Base-by-base conservation (phyloP, 2,329 filamentous ascomycete species). In the Talaromyces rugulosus region DNA sequence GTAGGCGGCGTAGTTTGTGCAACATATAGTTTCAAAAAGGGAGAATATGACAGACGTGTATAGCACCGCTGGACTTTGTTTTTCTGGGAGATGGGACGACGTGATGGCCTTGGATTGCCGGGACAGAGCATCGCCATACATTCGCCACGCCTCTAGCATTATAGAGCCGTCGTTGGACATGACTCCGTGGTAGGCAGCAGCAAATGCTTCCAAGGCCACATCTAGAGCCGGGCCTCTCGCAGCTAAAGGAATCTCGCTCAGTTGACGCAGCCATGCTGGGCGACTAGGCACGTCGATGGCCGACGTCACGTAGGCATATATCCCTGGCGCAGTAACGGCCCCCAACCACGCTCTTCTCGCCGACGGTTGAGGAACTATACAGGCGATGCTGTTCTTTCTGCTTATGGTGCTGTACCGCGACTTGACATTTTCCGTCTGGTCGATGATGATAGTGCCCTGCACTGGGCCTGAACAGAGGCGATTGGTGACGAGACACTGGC, bases 381-480 rank as follows among this genome's bases (percentile, higher is more conserved):
- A 18, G 18, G 23, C 34, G 34, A 34, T 11, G 3, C 12, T 42
- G n/a, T 56, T 56, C 16, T 42, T 30, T 18, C 8, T 12, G 23
- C 6, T 9, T 16, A 36, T 5, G 23, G 5, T 28, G 9, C 18
- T 36, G 14, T 56, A 56, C 30, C 54, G 54, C 3, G 54, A 27
- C 54, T 56, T 56, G 34, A 56, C 54, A 28, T 34, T 40, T 56
- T 33, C 34, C 16, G 30, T 56, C 54, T 56, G 54, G 12, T 56
- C 54, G 34, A 56, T 56, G 34, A 56, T 56, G 54, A 56, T 42
- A 23, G 54, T 40, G 33, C 54, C 54, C 31, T 56, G 54, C 54
- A 56, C 30, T 23, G 54, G 54, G 7, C 54, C 54, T 5, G 54
- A 42, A 18, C 54, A 56, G 31, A 23, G 8, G 54, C 54, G 54